phyloP scores from a whole-genome alignment of 164 flowering plant species.

The Nymphaea thermarum region DNA sequence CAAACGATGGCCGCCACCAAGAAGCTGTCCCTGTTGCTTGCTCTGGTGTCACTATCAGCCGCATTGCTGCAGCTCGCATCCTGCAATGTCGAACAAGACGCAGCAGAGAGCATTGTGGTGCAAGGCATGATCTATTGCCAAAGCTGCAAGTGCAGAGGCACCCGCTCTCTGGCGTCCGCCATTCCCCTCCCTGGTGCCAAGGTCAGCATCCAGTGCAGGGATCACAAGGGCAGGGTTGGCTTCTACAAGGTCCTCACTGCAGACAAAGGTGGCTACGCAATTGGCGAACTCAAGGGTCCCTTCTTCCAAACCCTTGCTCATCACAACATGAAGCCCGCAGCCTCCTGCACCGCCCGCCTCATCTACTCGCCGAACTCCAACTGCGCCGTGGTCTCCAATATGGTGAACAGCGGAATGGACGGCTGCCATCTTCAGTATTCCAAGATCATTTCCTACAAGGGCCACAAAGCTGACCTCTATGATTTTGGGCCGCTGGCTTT shows the following conservation, averaged over 20 bases:
- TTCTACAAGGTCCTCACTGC: conserved; percentile 48
- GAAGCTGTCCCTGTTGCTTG: background rate
- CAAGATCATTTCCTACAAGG: conserved; percentile 27
- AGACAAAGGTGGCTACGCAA: conserved; percentile 52
- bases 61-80: conserved; percentile 6
- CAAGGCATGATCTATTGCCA: conserved; percentile 88
- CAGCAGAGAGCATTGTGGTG: conserved; percentile 23
- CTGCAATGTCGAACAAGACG: background rate
- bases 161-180: conserved; percentile 49
- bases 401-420: conserved; percentile 43
- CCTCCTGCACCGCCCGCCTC: conserved; percentile 52
- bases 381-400: conserved; percentile 50
- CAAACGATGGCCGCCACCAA: background rate
- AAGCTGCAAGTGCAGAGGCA: conserved; percentile 40
- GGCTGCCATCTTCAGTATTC: conserved; percentile 63
- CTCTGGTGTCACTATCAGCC: conserved; percentile 19
- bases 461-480: conserved; percentile 48
- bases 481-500: conserved; percentile 79
- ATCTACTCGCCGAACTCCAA: conserved; percentile 53
- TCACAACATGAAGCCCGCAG: conserved; percentile 63
- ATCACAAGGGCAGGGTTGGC: conserved; percentile 37
- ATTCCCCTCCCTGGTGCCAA: conserved; percentile 44
- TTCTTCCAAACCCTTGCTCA: conserved; percentile 24
- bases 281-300: conserved; percentile 49
- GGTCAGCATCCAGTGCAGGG: conserved; percentile 64